Conservation (phyloP, 495 filamentous ascomycete species). For the Lasiosphaeriaceae sp. region DNA sequence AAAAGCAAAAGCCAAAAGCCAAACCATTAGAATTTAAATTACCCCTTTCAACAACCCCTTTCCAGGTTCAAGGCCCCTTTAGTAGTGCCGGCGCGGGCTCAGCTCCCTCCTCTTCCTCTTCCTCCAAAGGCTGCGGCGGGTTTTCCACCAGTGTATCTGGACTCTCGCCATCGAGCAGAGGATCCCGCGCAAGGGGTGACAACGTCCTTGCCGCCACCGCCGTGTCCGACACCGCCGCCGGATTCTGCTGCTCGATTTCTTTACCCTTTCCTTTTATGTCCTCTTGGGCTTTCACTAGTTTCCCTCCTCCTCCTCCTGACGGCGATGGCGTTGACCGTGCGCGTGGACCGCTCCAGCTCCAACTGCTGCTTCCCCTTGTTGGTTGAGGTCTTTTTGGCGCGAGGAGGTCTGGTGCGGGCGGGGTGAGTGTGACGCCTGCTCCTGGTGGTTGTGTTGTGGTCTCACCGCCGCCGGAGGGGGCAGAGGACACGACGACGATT, state of each 20-base stretch:
- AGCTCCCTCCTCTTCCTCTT: conserved; percentile 7
- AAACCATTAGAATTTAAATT: no score
- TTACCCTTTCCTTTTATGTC: conserved; percentile 15
- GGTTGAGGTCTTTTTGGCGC: neutral
- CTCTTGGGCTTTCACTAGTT: neutral
- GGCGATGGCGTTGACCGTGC: neutral
- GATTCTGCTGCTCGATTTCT: neutral
- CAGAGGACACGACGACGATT: conserved; percentile 20
- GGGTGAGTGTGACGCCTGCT: no score
- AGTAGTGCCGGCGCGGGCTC: conserved; percentile 1
- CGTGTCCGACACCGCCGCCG: neutral
- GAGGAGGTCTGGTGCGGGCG: neutral
- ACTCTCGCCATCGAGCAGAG: conserved; percentile 20
- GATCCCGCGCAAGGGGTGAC: conserved; percentile 1
- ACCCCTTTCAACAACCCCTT: no score
- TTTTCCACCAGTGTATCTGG: conserved; percentile 24
- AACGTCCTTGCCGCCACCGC: neutral
- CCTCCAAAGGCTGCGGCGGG: neutral
- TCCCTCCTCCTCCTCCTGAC: neutral
- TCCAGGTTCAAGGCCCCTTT: conserved; percentile 4
- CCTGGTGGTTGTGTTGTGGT: neutral
- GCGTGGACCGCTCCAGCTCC: neutral
- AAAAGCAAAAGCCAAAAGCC: no score
- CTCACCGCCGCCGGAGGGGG: no score
- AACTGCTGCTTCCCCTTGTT: neutral